A percentile compares a stretch with the other conserved stretches of the same genome.
Conservation (phyloP, 495 filamentous ascomycete species). For the Penicillium waksmanii region DNA sequence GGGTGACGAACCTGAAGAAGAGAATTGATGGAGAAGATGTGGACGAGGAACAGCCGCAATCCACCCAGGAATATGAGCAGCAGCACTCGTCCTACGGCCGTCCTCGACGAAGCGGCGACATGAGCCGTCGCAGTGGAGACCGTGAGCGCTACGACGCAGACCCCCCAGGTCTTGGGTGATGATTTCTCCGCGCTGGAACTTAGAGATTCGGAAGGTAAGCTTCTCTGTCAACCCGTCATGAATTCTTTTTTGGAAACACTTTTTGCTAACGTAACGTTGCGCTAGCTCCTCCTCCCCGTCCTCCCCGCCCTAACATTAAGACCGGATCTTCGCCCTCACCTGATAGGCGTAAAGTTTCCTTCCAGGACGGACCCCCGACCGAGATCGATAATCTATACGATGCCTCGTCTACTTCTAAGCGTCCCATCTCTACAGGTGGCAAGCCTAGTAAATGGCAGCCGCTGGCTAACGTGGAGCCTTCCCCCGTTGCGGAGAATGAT, state of each 20-base stretch:
- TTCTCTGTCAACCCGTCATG: background rate
- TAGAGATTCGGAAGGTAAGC: constrained; percentile 70
- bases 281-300: constrained; percentile 53
- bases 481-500: constrained; percentile 86
- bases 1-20: constrained; percentile 90
- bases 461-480: constrained; percentile 82
- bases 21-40: constrained; percentile 83
- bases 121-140: constrained; percentile 71
- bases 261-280: constrained; percentile 26
- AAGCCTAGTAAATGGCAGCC: constrained; percentile 97
- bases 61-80: constrained; percentile 52
- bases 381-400: constrained; percentile 80
- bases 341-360: constrained; percentile 75
- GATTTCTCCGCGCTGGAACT: constrained; percentile 91
- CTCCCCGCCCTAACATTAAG: constrained; percentile 72
- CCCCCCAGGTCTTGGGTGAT: constrained; percentile 84
- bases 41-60: constrained; percentile 43
- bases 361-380: constrained; percentile 72
- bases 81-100: constrained; percentile 40
- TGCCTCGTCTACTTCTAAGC: constrained; percentile 56
- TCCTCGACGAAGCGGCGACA: constrained; percentile 59
- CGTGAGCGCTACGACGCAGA: constrained; percentile 95
- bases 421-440: constrained; percentile 44
- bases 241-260: background rate
- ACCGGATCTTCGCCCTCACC: constrained; percentile 66